phyloP scores from a whole-genome alignment of 495 filamentous ascomycete species.

The Sordaria brevicollis region DNA sequence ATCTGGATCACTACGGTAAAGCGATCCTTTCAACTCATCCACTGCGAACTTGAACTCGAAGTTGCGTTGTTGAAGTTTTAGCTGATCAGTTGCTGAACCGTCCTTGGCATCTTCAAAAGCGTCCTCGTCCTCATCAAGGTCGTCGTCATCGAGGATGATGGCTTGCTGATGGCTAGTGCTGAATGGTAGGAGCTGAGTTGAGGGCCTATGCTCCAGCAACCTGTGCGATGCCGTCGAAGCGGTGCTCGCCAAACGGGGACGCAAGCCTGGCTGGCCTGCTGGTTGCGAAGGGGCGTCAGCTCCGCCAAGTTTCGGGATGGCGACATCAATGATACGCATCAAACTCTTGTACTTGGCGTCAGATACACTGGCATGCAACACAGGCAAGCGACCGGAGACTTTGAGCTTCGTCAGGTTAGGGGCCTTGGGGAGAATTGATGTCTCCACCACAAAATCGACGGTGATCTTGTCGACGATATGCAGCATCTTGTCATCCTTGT shows the following conservation, averaged over 20 bases:
- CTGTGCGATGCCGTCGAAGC: slow-evolving; percentile 24
- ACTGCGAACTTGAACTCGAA: slow-evolving; percentile 97
- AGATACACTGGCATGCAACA: slow-evolving; percentile 82
- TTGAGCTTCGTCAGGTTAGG: slow-evolving; percentile 87
- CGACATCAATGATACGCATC: slow-evolving; percentile 93
- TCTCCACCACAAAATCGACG: slow-evolving; percentile 84
- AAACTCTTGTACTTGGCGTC: slow-evolving; percentile 92
- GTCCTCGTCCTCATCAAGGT: slow-evolving; percentile 53
- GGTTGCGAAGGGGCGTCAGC: slow-evolving; percentile 25
- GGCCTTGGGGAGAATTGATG: slow-evolving; percentile 87
- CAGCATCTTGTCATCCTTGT: slow-evolving; percentile 57
- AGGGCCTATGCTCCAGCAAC: slow-evolving; percentile 18
- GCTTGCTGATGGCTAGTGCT: slow-evolving; percentile 53
- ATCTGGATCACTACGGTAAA: slow-evolving; percentile 79
- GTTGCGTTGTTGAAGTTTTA: slow-evolving; percentile 71
- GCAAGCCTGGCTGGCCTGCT: slow-evolving; percentile 30
- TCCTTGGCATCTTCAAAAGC: slow-evolving; percentile 54
- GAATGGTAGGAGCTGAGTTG: slow-evolving; percentile 38
- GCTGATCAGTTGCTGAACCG: slow-evolving; percentile 43
- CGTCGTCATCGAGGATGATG: slow-evolving; percentile 70
- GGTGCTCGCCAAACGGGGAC: slow-evolving; percentile 41
- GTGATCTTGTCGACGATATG: slow-evolving; percentile 96
- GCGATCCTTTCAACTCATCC: slow-evolving; percentile 80
- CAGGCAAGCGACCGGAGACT: slow-evolving; percentile 82
- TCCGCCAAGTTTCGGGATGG: slow-evolving; percentile 72